These are phyloP conservation scores for Magnaporthiopsis rhizophila DNA, from an alignment of 2,329 filamentous ascomycete genomes.

Conservation along the genomic window DNA sequence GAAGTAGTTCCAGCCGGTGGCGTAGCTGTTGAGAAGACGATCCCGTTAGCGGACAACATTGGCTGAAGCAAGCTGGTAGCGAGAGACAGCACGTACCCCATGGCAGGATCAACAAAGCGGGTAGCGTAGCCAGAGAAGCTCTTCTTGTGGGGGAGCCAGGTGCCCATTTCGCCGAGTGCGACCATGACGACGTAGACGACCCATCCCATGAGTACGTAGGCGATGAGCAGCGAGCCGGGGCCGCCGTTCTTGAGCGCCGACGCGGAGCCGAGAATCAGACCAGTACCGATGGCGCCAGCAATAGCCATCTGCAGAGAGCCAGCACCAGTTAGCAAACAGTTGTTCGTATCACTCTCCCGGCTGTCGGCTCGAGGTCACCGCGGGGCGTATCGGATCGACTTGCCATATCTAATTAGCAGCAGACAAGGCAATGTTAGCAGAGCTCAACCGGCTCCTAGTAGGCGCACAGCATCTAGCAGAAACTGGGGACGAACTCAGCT, in stretches of 20 bases:
- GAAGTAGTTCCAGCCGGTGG: slow-evolving; percentile 37
- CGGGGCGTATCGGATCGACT: not conserved
- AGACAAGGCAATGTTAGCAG: too few relatives aligned
- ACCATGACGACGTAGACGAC: slow-evolving; percentile 58
- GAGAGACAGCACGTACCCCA: slow-evolving; percentile 14
- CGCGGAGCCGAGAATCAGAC: slow-evolving; percentile 44
- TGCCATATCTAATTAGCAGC: slow-evolving; percentile 8
- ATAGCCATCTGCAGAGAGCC: slow-evolving; percentile 22
- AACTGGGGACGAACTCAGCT: slow-evolving; percentile 13
- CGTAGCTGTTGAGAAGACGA: slow-evolving; percentile 21
- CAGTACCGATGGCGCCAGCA: slow-evolving; percentile 28
- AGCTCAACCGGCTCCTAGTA: too few relatives aligned
- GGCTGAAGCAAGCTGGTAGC: not conserved
- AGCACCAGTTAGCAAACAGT: not conserved
- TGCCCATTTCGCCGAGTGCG: slow-evolving; percentile 61
- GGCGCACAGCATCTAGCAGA: too few relatives aligned
- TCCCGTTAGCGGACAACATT: not conserved
- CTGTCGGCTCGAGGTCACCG: too few relatives aligned
- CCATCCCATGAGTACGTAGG: slow-evolving; percentile 31
- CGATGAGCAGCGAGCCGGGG: slow-evolving; percentile 29
- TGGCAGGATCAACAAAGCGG: slow-evolving; percentile 49
- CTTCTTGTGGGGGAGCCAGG: slow-evolving; percentile 54
- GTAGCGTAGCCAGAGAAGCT: slow-evolving; percentile 59
- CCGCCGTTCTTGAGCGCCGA: slow-evolving; percentile 40
- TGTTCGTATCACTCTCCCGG: too few relatives aligned